Evolutionary conservation across 2,329 filamentous ascomycete species (phyloP).

Genomic region (Aspergillus vadensis): DNA sequence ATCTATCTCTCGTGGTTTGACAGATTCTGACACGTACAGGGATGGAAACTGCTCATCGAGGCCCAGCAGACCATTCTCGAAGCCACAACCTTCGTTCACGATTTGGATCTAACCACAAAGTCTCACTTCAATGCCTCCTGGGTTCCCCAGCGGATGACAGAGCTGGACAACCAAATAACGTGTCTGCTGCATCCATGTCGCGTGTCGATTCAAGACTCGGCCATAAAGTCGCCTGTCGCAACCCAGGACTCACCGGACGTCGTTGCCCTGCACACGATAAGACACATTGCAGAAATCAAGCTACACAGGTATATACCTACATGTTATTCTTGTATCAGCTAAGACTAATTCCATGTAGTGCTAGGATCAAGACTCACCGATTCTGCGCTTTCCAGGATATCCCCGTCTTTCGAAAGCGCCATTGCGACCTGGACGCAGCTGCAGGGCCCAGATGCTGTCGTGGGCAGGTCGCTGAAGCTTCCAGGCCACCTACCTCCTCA

Average conservation of each 20-base stretch:
- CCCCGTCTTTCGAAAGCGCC: constrained; percentile 17
- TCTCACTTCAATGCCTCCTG: constrained; percentile 15
- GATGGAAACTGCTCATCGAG: constrained; percentile 31
- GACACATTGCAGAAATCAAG: constrained; percentile 31
- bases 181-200: constrained; percentile 18
- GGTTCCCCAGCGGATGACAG: constrained; percentile 22
- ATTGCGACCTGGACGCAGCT: constrained; percentile 4
- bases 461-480: background rate
- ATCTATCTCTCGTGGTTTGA: background rate
- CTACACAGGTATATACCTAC: constrained; percentile 21
- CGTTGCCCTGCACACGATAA: constrained; percentile 24
- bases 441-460: background rate
- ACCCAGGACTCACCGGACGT: constrained; percentile 20
- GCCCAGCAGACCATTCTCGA: constrained; percentile 29
- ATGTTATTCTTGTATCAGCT: background rate
- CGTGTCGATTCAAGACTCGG: background rate
- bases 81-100: constrained; percentile 24
- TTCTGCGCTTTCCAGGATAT: constrained; percentile 33
- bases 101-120: constrained; percentile 22
- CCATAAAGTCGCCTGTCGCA: constrained; percentile 6
- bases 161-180: constrained; percentile 23
- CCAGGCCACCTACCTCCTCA: background rate
- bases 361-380: constrained; percentile 35
- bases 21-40: constrained; percentile 12
- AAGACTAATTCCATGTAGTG: constrained; percentile 19